A percentile compares a stretch with the other conserved stretches of the same genome.
Evolutionary conservation across 805 yeast genomes (phyloP).

Genomic region (Candida sithepensis): DNA sequence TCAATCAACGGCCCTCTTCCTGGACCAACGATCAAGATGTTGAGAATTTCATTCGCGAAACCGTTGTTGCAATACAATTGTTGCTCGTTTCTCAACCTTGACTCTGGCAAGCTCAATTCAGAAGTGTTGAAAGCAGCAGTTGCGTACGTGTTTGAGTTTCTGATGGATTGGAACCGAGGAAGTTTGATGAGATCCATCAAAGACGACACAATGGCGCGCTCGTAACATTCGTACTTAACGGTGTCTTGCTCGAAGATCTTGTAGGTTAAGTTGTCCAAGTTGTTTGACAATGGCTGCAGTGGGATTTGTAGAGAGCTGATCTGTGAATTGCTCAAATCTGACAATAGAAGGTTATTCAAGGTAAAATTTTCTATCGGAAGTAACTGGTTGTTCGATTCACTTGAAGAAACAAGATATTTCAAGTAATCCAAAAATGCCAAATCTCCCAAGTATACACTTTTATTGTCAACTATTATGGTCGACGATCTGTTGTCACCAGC

Average conservation of each 20-base stretch:
- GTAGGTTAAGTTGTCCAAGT: conserved; percentile 60
- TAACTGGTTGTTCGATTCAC: conserved; percentile 24
- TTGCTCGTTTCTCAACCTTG: not conserved
- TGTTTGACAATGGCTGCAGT: conserved; percentile 62
- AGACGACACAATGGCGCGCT: conserved; percentile 57
- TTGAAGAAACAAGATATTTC: conserved; percentile 16
- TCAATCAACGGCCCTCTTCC: conserved; percentile 84
- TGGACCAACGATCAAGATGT: conserved; percentile 73
- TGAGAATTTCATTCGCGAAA: conserved; percentile 16
- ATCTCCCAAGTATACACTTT: conserved; percentile 24
- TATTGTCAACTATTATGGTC: conserved; percentile 15
- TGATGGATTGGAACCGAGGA: conserved; percentile 19
- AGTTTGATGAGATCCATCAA: conserved; percentile 33
- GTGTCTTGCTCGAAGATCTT: conserved; percentile 67
- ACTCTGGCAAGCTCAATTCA: conserved; percentile 13
- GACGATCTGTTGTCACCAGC: conserved; percentile 12
- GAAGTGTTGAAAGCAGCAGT: conserved; percentile 21
- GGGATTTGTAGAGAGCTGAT: conserved; percentile 42
- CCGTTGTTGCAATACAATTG: not conserved
- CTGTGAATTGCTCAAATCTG: conserved; percentile 10
- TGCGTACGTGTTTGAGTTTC: conserved; percentile 13
- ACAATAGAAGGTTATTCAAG: conserved; percentile 14
- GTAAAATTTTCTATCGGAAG: conserved; percentile 27
- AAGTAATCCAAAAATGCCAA: conserved; percentile 30
- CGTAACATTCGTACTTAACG: conserved; percentile 67